phyloP scores from a whole-genome alignment of 2,329 filamentous ascomycete genomes.

The Colletotrichum brevisporum region DNA sequence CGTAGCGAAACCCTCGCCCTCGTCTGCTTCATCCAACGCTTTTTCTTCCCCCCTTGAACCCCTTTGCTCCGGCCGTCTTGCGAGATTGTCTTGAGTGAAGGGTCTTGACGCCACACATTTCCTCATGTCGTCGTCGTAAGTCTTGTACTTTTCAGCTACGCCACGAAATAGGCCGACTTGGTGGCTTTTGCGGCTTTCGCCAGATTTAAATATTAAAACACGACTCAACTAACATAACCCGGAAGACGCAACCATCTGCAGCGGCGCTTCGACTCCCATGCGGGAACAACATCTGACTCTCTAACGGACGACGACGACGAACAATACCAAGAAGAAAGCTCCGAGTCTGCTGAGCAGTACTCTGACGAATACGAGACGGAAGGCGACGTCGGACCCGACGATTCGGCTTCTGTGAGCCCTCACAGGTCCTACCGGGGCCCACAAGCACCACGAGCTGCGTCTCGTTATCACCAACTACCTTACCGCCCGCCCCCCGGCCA shows the following conservation, averaged over 20 bases:
- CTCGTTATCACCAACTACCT: constrained; percentile 46
- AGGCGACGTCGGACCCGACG: constrained; percentile 63
- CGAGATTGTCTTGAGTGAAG: constrained; percentile 63
- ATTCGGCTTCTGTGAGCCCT: constrained; percentile 68
- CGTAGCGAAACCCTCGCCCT: constrained; percentile 24
- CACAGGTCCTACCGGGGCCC: constrained; percentile 45
- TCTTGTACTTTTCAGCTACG: constrained; percentile 41
- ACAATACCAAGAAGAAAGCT: constrained; percentile 49
- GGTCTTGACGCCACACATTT: constrained; percentile 51
- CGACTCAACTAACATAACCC: constrained; percentile 41
- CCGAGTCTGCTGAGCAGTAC: constrained; percentile 46
- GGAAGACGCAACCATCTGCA: constrained; percentile 26
- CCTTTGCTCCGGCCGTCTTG: constrained; percentile 63
- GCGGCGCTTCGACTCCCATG: constrained; percentile 40
- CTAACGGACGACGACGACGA: constrained; percentile 58
- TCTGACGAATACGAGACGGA: constrained; percentile 51
- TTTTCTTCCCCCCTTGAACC: constrained; percentile 41
- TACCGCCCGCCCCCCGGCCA: constrained; percentile 45
- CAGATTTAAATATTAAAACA: constrained; percentile 36
- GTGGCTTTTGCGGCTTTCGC: constrained; percentile 23
- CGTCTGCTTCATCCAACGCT: constrained; percentile 33
- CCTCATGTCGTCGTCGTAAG: constrained; percentile 58
- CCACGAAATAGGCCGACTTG: constrained; percentile 37
- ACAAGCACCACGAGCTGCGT: constrained; percentile 41
- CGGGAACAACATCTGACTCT: constrained; percentile 48